Evolutionary conservation across 108 stramenopile genomes (phyloP).

Genomic region (Conticribra weissflogii): DNA sequence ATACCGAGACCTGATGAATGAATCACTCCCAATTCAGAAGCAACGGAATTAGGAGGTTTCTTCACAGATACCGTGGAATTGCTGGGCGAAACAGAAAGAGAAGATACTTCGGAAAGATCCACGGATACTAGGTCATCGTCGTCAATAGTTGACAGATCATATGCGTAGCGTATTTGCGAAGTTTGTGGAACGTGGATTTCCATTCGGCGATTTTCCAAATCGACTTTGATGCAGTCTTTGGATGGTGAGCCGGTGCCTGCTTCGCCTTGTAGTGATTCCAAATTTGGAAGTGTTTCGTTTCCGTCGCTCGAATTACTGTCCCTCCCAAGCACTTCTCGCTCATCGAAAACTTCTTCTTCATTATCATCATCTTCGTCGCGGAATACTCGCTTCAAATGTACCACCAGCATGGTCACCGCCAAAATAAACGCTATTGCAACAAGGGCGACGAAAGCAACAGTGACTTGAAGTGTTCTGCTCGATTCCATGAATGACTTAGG

Average conservation of each 20-base stretch:
- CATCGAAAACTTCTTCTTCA: background rate
- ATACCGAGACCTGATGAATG: conserved; percentile 16
- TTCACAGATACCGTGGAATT: background rate
- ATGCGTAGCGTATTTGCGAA: background rate
- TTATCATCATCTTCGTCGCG: background rate
- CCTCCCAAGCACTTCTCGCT: background rate
- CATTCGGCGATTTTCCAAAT: background rate
- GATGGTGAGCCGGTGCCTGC: background rate
- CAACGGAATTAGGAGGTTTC: background rate
- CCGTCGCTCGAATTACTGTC: background rate
- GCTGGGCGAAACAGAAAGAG: conserved; percentile 20
- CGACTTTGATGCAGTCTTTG: background rate
- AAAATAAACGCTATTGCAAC: conserved; percentile 4
- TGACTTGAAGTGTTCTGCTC: background rate
- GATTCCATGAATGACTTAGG: background rate
- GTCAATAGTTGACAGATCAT: background rate
- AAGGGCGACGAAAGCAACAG: conserved; percentile 2
- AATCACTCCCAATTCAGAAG: background rate
- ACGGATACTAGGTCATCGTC: background rate
- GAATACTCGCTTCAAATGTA: conserved; percentile 3
- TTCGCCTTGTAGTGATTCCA: background rate
- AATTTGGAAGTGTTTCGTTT: background rate
- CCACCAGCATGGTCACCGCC: conserved; percentile 4
- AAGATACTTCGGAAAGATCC: conserved; percentile 22
- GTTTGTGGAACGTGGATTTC: background rate